Evolutionary conservation across 2,329 filamentous ascomycete species (phyloP).

Genomic region (Ilyonectria mors-panacis): DNA sequence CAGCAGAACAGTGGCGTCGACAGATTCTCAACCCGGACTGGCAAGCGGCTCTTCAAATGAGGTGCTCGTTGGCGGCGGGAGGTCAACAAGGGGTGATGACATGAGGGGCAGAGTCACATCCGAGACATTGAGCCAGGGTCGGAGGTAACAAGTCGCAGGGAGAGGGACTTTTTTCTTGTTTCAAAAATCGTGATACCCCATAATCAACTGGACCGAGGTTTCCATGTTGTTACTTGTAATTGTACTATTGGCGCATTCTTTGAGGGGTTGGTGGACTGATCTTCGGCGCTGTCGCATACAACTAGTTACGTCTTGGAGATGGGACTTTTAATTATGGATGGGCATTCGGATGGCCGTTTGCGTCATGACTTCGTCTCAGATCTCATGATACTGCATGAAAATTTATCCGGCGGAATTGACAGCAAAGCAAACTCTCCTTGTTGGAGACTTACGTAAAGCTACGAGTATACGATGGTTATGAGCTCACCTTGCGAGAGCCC

Average conservation of each 20-base stretch:
- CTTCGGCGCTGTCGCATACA: not conserved
- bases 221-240: conserved; percentile 13
- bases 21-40: conserved; percentile 69
- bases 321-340: not conserved
- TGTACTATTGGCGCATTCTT: conserved; percentile 6
- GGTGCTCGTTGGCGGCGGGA: conserved; percentile 1
- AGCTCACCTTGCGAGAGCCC: not conserved
- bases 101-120: not conserved
- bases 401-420: not conserved
- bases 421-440: not conserved
- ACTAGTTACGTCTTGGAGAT: not conserved
- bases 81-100: not conserved
- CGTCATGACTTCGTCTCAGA: not conserved
- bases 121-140: conserved; percentile 9
- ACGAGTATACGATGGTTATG: not conserved
- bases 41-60: conserved; percentile 69
- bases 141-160: conserved; percentile 13
- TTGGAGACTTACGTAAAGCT: conserved; percentile 3
- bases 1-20: conserved; percentile 73
- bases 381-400: not conserved
- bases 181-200: conserved; percentile 31
- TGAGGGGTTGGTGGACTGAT: not conserved
- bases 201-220: conserved; percentile 12
- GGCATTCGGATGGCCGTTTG: not conserved
- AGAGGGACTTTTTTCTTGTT: conserved; percentile 15